Conservation (phyloP, 2,329 filamentous ascomycete species). For the Colletotrichum simmondsii region DNA sequence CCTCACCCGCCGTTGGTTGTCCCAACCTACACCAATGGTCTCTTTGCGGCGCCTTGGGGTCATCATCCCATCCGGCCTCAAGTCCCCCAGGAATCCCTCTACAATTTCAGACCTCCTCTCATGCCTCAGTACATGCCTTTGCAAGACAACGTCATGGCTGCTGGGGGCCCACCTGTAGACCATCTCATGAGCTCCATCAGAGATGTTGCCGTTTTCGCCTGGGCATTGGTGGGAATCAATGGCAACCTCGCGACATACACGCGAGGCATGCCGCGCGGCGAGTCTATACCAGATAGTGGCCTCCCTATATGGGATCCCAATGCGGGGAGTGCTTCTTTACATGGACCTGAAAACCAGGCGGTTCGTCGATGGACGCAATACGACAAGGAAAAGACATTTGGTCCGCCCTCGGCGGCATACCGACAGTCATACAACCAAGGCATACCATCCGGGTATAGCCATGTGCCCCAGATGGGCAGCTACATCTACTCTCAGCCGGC, state of each 20-base stretch:
- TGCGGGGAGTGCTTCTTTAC: conserved; percentile 43
- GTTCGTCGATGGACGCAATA: conserved; percentile 41
- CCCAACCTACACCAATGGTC: conserved; percentile 65
- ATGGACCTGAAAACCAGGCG: conserved; percentile 50
- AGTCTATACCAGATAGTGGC: conserved; percentile 68
- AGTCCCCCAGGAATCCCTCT: conserved; percentile 53
- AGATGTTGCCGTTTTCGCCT: conserved; percentile 89
- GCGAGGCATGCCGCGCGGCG: conserved; percentile 70
- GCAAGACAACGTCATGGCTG: conserved; percentile 55
- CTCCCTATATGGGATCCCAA: conserved; percentile 69
- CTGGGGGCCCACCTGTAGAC: conserved; percentile 65
- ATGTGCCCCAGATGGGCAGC: conserved; percentile 7
- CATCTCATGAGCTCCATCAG: conserved; percentile 84
- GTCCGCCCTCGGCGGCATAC: conserved; percentile 7
- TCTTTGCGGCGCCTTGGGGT: conserved; percentile 86
- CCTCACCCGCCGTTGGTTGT: conserved; percentile 60
- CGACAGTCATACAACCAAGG: conserved; percentile 8
- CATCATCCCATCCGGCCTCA: conserved; percentile 69
- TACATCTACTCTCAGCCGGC: conserved; percentile 25
- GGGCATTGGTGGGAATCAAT: conserved; percentile 85
- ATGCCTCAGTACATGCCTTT: conserved; percentile 57
- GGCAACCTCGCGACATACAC: conserved; percentile 75
- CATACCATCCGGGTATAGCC: background rate
- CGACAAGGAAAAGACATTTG: conserved; percentile 27
- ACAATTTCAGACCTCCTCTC: conserved; percentile 55